Evolutionary conservation across 257 asterid genomes (phyloP).

Genomic region (Nicotiana noctiflora): DNA sequence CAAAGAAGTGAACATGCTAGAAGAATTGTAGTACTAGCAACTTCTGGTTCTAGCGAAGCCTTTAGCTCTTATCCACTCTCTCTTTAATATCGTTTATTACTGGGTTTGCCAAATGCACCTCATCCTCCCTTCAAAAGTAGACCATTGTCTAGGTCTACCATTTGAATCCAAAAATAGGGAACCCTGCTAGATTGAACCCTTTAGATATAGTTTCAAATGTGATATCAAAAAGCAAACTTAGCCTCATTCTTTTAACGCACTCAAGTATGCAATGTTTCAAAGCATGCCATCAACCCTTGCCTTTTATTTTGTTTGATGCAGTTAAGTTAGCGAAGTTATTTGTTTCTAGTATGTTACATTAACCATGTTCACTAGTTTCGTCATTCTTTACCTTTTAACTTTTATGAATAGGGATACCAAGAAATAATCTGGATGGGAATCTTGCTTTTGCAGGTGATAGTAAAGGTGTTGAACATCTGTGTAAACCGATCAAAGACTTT

Average conservation of each 20-base stretch:
- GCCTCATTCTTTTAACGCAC: not conserved
- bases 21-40: not conserved
- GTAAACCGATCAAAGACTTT: slow-evolving; percentile 63
- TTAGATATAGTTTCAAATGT: not conserved
- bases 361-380: not conserved
- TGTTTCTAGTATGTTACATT: not conserved
- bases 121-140: not conserved
- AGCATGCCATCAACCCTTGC: not conserved
- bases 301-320: not conserved
- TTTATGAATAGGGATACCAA: slow-evolving; percentile 14
- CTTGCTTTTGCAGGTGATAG: slow-evolving; percentile 28
- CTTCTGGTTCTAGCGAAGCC: not conserved
- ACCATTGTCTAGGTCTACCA: not conserved
- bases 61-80: not conserved
- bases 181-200: not conserved
- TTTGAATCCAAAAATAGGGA: not conserved
- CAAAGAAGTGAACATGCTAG: not conserved
- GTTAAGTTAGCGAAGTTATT: not conserved
- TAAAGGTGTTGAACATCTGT: slow-evolving; percentile 33
- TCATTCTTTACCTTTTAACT: slow-evolving; percentile 7
- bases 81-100: not conserved
- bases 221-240: not conserved
- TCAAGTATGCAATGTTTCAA: not conserved
- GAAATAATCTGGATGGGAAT: slow-evolving; percentile 20
- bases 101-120: not conserved